A percentile compares a stretch with the other conserved stretches of the same genome.
phyloP scores from a whole-genome alignment of 148 eudicot genomes.

The Chenopodium quinoa region DNA sequence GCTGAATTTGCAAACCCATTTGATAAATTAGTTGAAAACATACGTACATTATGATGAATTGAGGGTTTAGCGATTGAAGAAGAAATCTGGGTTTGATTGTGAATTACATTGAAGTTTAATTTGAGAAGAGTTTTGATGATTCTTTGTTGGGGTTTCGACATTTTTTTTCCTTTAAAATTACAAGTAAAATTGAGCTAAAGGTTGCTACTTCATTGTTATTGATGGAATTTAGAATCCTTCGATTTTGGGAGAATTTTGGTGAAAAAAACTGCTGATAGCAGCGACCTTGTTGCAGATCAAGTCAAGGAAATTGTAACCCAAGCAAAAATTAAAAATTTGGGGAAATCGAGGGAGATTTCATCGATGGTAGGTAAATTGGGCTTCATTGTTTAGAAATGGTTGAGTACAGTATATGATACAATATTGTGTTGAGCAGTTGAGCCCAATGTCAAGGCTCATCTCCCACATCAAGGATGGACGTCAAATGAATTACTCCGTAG shows the following conservation, averaged over 20 bases:
- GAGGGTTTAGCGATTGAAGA: slow-evolving; percentile 36
- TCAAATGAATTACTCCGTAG: no score
- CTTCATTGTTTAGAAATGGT: no score
- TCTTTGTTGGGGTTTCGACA: slow-evolving; percentile 64
- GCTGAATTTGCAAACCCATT: slow-evolving; percentile 32
- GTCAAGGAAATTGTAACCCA: not conserved
- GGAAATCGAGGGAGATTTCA: no score
- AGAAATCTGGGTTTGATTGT: slow-evolving; percentile 21
- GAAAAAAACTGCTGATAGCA: not conserved
- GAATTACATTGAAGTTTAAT: slow-evolving; percentile 33
- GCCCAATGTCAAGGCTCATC: no score
- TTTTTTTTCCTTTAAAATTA: slow-evolving; percentile 21
- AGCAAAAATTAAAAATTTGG: no score
- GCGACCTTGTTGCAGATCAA: slow-evolving; percentile 2
- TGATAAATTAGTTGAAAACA: slow-evolving; percentile 29
- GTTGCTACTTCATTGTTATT: slow-evolving; percentile 1
- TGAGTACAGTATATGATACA: no score
- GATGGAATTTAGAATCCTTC: not conserved
- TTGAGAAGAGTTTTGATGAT: slow-evolving; percentile 42
- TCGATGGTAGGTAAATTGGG: no score
- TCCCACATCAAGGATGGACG: no score
- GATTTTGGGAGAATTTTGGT: slow-evolving; percentile 4
- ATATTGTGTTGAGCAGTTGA: no score
- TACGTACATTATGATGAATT: slow-evolving; percentile 21
- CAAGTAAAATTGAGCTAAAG: slow-evolving; percentile 20